Percentiles rank a stretch among this genome's conserved stretches.
Conservation (phyloP, 208 protist species). For the Trypanosoma avium region DNA sequence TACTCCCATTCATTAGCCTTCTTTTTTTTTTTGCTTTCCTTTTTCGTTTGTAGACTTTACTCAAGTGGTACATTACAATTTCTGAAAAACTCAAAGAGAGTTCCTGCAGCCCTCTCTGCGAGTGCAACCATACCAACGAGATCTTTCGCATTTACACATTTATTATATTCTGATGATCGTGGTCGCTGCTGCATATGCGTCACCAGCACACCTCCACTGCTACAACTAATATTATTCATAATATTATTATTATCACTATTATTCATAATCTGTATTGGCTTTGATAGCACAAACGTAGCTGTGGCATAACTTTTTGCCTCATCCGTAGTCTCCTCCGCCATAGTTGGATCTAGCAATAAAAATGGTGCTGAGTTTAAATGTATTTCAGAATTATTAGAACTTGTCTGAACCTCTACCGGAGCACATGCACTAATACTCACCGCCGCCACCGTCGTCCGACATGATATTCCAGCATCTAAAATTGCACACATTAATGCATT, state of each 20-base stretch:
- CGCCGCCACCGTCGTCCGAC: constrained; percentile 80
- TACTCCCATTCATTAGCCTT: neutral
- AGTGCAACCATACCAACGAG: constrained; percentile 47
- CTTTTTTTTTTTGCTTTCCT: constrained; percentile 10
- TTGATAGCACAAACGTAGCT: constrained; percentile 69
- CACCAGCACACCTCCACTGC: constrained; percentile 37
- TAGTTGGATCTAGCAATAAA: constrained; percentile 62
- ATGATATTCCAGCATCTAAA: constrained; percentile 82
- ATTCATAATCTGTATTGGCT: constrained; percentile 48
- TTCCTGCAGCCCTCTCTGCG: constrained; percentile 50
- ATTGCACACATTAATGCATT: constrained; percentile 86
- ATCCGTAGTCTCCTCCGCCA: constrained; percentile 49
- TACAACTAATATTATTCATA: too few species aligned
- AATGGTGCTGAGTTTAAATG: too few species aligned
- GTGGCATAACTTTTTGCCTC: constrained; percentile 21
- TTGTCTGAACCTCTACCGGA: too few species aligned
- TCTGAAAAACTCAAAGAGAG: constrained; percentile 78
- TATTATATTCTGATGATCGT: constrained; percentile 2
- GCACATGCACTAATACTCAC: constrained; percentile 40
- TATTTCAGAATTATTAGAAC: too few species aligned
- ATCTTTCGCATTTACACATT: constrained; percentile 30
- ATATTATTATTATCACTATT: too few species aligned
- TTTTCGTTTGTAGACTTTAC: constrained; percentile 8
- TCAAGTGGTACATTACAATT: constrained; percentile 67
- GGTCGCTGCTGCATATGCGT: constrained; percentile 33